phyloP scores from a whole-genome alignment of 2,329 filamentous ascomycete genomes.

The Claviceps africana region DNA sequence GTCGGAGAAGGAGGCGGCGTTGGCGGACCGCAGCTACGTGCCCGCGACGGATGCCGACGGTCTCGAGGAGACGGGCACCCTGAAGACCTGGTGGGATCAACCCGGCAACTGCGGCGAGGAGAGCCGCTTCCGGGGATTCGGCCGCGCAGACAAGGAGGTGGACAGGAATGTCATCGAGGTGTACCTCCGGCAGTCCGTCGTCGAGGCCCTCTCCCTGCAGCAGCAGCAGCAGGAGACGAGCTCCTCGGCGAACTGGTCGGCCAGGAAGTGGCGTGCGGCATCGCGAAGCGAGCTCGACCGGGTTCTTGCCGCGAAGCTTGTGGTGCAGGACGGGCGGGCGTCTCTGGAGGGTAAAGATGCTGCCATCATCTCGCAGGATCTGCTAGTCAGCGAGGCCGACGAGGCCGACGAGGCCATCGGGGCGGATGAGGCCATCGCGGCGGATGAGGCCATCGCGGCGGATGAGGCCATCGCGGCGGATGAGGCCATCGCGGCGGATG shows the following conservation, averaged over 20 bases:
- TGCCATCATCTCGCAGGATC: slow-evolving; percentile 12
- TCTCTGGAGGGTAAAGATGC: slow-evolving; percentile 23
- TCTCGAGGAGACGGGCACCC: slow-evolving; percentile 32
- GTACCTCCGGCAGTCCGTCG: slow-evolving; percentile 34
- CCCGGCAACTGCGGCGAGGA: slow-evolving; percentile 36
- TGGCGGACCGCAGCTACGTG: slow-evolving; percentile 25
- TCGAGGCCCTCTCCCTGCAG: slow-evolving; percentile 35
- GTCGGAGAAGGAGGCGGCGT: slow-evolving; percentile 17
- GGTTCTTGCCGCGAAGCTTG: slow-evolving; percentile 24
- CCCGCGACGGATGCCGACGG: slow-evolving; percentile 32
- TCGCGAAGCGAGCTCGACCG: slow-evolving; percentile 20
- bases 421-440: neutral
- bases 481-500: neutral
- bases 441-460: neutral
- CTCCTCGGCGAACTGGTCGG: slow-evolving; percentile 16
- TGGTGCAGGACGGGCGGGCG: slow-evolving; percentile 26
- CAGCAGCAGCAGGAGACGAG: slow-evolving; percentile 12
- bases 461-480: neutral
- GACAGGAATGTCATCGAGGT: slow-evolving; percentile 33
- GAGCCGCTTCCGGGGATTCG: slow-evolving; percentile 32
- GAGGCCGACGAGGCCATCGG: neutral
- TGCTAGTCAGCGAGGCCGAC: neutral
- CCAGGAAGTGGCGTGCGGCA: slow-evolving; percentile 20
- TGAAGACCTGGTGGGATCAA: slow-evolving; percentile 40
- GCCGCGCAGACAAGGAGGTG: slow-evolving; percentile 22